phyloP scores from a whole-genome alignment of 1,139 yeast species.

The Torulaspora pretoriensis region DNA sequence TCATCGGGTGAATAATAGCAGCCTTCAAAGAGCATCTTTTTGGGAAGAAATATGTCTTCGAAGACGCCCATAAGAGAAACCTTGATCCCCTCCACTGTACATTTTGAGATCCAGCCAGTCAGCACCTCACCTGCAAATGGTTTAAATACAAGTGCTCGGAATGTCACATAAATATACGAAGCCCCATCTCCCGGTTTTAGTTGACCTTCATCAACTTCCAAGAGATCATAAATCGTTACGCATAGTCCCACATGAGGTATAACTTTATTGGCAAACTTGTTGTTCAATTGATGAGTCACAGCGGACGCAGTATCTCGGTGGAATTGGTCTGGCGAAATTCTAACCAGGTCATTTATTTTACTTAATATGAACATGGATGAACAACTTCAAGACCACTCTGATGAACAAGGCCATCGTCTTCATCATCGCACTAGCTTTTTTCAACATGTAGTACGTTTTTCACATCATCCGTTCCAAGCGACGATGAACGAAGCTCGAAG shows the following conservation, averaged over 20 bases:
- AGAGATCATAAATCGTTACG: conserved; percentile 76
- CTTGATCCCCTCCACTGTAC: conserved; percentile 81
- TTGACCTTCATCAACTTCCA: conserved; percentile 78
- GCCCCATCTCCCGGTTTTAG: conserved; percentile 97
- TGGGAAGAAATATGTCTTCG: conserved; percentile 88
- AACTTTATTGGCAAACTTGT: conserved; percentile 79
- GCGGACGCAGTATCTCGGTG: conserved; percentile 59
- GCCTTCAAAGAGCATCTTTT: conserved; percentile 71
- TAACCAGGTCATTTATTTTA: conserved; percentile 72
- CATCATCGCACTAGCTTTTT: background rate
- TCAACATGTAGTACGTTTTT: conserved; percentile 3
- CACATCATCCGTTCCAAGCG: conserved; percentile 12
- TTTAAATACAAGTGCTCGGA: conserved; percentile 77
- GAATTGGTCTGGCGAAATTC: conserved; percentile 85
- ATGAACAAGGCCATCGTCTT: background rate
- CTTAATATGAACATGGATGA: conserved; percentile 74
- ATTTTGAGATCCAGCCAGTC: conserved; percentile 88
- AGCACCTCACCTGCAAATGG: conserved; percentile 94
- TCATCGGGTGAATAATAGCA: conserved; percentile 68
- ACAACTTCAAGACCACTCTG: background rate
- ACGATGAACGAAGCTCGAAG: too few species aligned
- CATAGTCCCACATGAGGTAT: conserved; percentile 81
- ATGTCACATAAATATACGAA: conserved; percentile 67
- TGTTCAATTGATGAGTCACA: conserved; percentile 73
- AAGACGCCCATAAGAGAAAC: conserved; percentile 64